Percentiles rank a stretch among this genome's conserved stretches.
Evolutionary conservation across 2,329 filamentous ascomycete species (phyloP).

Genomic region (Alternaria conjuncta): DNA sequence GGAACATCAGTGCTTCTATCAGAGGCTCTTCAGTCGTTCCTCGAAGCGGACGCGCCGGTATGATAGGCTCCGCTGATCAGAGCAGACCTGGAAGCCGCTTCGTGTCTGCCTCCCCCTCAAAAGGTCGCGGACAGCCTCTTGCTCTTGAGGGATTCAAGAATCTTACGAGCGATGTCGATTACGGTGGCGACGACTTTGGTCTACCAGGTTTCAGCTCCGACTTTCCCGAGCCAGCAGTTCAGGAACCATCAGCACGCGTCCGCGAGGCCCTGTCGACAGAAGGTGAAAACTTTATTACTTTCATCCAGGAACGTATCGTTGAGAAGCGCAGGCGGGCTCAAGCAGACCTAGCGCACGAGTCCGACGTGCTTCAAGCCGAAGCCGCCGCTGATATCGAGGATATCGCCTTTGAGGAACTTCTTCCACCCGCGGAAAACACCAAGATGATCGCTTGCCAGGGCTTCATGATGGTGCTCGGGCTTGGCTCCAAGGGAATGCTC

Average conservation of each 20-base stretch:
- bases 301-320: constrained; percentile 58
- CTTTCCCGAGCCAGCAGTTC: constrained; percentile 8
- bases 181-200: constrained; percentile 27
- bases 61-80: constrained; percentile 44
- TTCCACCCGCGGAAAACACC: constrained; percentile 63
- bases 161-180: constrained; percentile 41
- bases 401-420: constrained; percentile 73
- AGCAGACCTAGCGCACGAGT: constrained; percentile 14
- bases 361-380: constrained; percentile 35
- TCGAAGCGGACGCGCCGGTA: constrained; percentile 52
- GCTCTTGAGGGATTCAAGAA: constrained; percentile 37
- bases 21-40: constrained; percentile 57
- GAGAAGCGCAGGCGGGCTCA: constrained; percentile 34
- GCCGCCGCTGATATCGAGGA: constrained; percentile 36
- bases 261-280: constrained; percentile 63
- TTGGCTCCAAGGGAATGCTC: constrained; percentile 66
- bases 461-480: constrained; percentile 49
- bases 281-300: constrained; percentile 67
- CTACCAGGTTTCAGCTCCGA: constrained; percentile 29
- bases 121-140: constrained; percentile 54
- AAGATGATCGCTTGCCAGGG: constrained; percentile 67
- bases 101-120: constrained; percentile 66
- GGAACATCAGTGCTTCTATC: constrained; percentile 67
- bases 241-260: constrained; percentile 50
- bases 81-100: constrained; percentile 57